phyloP scores from a whole-genome alignment of 2,329 filamentous ascomycete species.

The Diplodia mutila region DNA sequence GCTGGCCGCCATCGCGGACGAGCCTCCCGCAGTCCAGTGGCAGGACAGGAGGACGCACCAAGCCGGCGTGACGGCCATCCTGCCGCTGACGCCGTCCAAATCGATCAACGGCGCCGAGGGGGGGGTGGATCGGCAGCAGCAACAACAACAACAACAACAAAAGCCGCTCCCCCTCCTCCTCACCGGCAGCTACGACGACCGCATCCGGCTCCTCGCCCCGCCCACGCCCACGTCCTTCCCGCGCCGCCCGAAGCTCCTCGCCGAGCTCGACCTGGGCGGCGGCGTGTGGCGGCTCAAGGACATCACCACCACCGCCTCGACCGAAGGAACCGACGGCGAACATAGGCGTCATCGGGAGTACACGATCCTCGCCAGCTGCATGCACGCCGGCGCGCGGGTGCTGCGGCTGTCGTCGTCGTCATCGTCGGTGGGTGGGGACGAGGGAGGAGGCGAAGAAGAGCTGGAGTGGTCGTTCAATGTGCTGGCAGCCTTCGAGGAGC shows the following conservation, averaged over 20 bases:
- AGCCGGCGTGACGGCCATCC: constrained; percentile 86
- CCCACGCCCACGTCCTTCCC: constrained; percentile 33
- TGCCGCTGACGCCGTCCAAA: constrained; percentile 60
- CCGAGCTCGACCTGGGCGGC: constrained; percentile 69
- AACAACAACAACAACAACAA: background rate
- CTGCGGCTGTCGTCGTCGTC: constrained; percentile 46
- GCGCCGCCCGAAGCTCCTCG: constrained; percentile 56
- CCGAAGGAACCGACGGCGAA: constrained; percentile 22
- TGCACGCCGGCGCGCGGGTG: constrained; percentile 85
- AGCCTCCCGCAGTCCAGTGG: constrained; percentile 35
- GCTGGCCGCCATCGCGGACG: background rate
- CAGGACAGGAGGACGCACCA: constrained; percentile 65
- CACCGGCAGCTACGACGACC: constrained; percentile 92
- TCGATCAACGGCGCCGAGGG: background rate
- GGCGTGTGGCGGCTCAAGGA: constrained; percentile 87
- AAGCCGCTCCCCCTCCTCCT: constrained; percentile 58
- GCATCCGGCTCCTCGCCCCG: constrained; percentile 67
- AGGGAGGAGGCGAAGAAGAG: constrained; percentile 26
- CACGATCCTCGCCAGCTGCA: constrained; percentile 81
- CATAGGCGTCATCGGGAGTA: constrained; percentile 34
- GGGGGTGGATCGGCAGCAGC: constrained; percentile 6
- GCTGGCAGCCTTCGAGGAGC: constrained; percentile 75
- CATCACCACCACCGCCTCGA: constrained; percentile 41
- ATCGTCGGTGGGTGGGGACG: constrained; percentile 30
- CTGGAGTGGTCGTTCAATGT: constrained; percentile 65